Percentiles rank a stretch among this genome's conserved stretches.
These are phyloP conservation scores for Austroboletus festivus DNA, from an alignment of 768 basidiomycete genomes.

Conservation along the genomic window DNA sequence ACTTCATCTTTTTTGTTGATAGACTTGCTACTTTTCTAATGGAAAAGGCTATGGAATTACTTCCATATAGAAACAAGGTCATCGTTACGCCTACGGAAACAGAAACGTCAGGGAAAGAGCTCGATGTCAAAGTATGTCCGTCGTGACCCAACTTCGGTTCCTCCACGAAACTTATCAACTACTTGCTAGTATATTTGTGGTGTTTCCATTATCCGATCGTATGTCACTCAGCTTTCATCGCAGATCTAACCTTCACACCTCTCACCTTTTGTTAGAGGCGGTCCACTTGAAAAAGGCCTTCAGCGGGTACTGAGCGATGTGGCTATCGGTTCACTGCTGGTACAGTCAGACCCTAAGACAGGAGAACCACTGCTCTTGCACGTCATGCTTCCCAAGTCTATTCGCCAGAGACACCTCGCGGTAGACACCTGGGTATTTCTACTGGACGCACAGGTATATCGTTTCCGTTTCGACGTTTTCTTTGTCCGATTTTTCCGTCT, in stretches of 20 bases:
- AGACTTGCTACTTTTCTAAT: conserved; percentile 80
- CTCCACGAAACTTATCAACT: background rate
- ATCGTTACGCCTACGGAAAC: conserved; percentile 68
- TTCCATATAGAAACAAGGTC: conserved; percentile 64
- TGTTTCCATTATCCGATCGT: conserved; percentile 87
- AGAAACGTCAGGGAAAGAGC: conserved; percentile 55
- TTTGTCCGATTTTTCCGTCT: no score
- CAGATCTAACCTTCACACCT: background rate
- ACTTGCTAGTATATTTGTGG: conserved; percentile 69
- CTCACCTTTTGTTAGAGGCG: conserved; percentile 54
- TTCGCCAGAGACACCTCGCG: conserved; percentile 66
- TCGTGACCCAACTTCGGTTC: background rate
- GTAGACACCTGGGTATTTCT: conserved; percentile 78
- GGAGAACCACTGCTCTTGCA: conserved; percentile 90
- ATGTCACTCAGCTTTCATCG: conserved; percentile 28
- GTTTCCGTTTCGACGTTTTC: background rate
- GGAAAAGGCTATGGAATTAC: conserved; percentile 77
- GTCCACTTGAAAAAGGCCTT: conserved; percentile 89
- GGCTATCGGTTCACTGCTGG: conserved; percentile 82
- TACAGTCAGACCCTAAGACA: conserved; percentile 80
- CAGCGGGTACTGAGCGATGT: conserved; percentile 83
- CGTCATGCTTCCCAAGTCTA: conserved; percentile 67
- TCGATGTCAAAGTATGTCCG: conserved; percentile 53
- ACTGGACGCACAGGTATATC: conserved; percentile 76
- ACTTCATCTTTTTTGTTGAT: conserved; percentile 93